These are phyloP conservation scores for Thalia dealbata DNA, from an alignment of 176 grass and related monocot species.

Conservation along the genomic window DNA sequence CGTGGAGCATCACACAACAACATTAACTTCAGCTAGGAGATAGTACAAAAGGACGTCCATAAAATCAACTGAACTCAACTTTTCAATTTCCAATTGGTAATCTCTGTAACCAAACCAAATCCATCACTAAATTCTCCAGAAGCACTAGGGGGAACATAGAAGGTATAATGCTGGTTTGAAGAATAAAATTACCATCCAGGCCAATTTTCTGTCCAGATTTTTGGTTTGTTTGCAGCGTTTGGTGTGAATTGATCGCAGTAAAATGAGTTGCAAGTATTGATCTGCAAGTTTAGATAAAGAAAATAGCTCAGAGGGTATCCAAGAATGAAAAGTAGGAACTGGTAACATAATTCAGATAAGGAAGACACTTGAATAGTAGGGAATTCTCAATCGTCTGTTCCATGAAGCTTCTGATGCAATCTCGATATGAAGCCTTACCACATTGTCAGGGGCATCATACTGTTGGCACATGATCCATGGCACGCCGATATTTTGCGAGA, in stretches of 20 bases:
- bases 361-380: not conserved
- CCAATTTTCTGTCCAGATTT: constrained; percentile 99
- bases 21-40: not conserved
- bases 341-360: not conserved
- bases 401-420: not conserved
- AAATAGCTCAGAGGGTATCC: not conserved
- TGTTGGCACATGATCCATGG: constrained; percentile 98
- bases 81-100: no score
- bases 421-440: constrained; percentile 37
- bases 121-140: not conserved
- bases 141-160: not conserved
- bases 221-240: constrained; percentile 83
- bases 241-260: constrained; percentile 80
- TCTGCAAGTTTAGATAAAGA: constrained; percentile 39
- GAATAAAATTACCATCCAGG: constrained; percentile 79
- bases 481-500: constrained; percentile 67
- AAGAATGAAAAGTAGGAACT: not conserved
- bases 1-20: not conserved
- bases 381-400: not conserved
- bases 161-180: not conserved
- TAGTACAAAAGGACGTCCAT: not conserved
- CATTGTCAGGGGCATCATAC: constrained; percentile 65
- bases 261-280: constrained; percentile 94
- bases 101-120: not conserved
- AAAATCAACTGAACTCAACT: not conserved